Base-by-base conservation (phyloP, 768 basidiomycete species). In the Pleurotus giganteus region DNA sequence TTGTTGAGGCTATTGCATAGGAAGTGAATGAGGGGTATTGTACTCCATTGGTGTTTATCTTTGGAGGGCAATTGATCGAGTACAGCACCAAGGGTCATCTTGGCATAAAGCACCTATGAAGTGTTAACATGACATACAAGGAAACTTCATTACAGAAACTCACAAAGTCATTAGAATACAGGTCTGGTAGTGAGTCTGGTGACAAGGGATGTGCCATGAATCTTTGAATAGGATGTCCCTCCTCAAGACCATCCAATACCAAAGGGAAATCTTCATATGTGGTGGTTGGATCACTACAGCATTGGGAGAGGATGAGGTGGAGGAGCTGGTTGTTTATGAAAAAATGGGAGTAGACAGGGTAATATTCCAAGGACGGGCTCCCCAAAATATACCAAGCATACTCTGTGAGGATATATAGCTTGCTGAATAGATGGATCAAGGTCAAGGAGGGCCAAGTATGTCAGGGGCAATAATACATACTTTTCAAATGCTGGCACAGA, bases 381-480 rank as follows among this genome's bases (percentile, higher is more conserved):
- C 76, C 73, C 2, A 90, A 73, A 53, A 89, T 85, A 58, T 90
- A 90, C 88, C 88, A 90, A 0, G 87, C 85, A 65, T 69, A 65
- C 41, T 72, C 42, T 0, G 88, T 89, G 42, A 79, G 75, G 26
- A 90, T 66, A 57, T 85, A 89, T 2, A 89, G 77, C 56, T 83
- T 81, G 21, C 87, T 89, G 32, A 15, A 27, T 31, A 47, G 39
- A 9, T 5, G 34, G 5, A 23, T 11, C 12, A 19, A 34, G 3
- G 23, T 23, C 34, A 44, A 32, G n/a, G 27, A 36, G 9, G 9
- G 47, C 4, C 12, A n/a, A 2, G 44, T 37, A 17, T 42, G 34
- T 4, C 8, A 2, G 37, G 31, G n/a, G 32, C n/a, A 13, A n/a
- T 52, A 24, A 47, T 39, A 47, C 74, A 59, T 49, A 84, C 85